Evolutionary conservation across 495 filamentous ascomycete species (phyloP), one percentile per base, ranked within the genome.

Genomic region (Aspergillus hancockii): DNA sequence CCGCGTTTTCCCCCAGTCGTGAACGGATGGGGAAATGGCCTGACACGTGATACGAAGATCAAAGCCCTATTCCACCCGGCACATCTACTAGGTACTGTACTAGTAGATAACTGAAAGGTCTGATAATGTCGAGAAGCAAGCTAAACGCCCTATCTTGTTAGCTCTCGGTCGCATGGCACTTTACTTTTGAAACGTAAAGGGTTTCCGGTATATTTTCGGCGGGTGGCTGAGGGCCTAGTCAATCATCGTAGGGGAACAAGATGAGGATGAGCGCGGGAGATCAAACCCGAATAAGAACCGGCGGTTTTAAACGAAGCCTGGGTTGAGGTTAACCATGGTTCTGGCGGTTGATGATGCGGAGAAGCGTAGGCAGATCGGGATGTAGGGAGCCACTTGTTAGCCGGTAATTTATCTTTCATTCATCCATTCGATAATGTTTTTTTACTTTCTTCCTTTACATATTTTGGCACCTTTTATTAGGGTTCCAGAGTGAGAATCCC

Each of bases 11-110:
- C 25, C 31, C 49, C 49, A 31, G 28, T 52, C 19, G 14, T 21
- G 49, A 52, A 31, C 49, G 49, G 49, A 52, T 36, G 49, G 49
- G 49, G 49, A 52, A 31, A 18, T 31, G 25, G 49, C 9, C 2
- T 52, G 25, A 52, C 23, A 32, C 28, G 9, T 10, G 31, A 16
- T 25, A 30, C 40, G 40, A 43, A 43, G 40, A 43, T 19, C 36
- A 40, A n/a, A 40, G 16, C 25, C 25, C 25, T 28, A 28, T 28
- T 28, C 25, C 25, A 28, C 38, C 16, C 14, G 16, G 16, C 4
- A 14, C 19, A 10, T 47, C 43, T 23, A n/a, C n/a, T n/a, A n/a
- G n/a, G n/a, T n/a, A n/a, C n/a, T n/a, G n/a, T n/a, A n/a, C n/a
- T n/a, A n/a, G n/a, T n/a, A n/a, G n/a, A n/a, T n/a, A 8, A 23